Conservation (phyloP, 768 basidiomycete genomes). For the Psilocybe sp. region DNA sequence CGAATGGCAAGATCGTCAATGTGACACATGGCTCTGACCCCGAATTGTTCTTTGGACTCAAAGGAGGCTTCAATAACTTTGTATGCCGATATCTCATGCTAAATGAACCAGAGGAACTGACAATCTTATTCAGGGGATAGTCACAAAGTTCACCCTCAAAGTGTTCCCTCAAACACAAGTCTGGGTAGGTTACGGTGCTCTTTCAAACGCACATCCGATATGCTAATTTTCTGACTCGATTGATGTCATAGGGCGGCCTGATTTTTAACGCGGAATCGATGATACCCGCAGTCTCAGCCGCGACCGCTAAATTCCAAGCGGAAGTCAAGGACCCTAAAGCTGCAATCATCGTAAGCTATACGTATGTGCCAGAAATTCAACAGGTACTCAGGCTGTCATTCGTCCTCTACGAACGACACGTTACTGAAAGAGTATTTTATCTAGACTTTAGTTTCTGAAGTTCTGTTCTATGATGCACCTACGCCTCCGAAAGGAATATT, state of each 20-base stretch:
- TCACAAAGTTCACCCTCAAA: slow-evolving; percentile 45
- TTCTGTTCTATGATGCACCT: slow-evolving; percentile 55
- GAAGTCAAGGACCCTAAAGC: slow-evolving; percentile 17
- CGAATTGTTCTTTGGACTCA: slow-evolving; percentile 5
- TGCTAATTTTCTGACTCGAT: background rate
- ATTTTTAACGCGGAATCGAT: background rate
- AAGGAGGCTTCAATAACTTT: slow-evolving; percentile 5
- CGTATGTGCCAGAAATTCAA: background rate
- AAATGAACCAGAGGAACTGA: background rate
- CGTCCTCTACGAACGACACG: background rate
- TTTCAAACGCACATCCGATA: background rate
- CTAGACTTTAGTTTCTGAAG: slow-evolving; percentile 15
- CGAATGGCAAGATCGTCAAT: slow-evolving; percentile 4
- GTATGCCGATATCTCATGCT: background rate
- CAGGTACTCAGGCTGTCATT: background rate
- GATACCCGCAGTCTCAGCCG: slow-evolving; percentile 2
- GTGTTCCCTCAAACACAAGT: slow-evolving; percentile 36
- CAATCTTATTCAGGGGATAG: slow-evolving; percentile 33
- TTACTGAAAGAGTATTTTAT: too few species aligned
- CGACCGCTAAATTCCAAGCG: slow-evolving; percentile 4
- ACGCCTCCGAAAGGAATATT: slow-evolving; percentile 41
- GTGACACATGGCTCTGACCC: slow-evolving; percentile 5
- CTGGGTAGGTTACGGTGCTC: slow-evolving; percentile 12
- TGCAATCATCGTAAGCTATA: slow-evolving; percentile 7
- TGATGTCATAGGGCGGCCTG: slow-evolving; percentile 4